Conservation (phyloP, 2,329 filamentous ascomycete species). For the Ilyonectria sp. region DNA sequence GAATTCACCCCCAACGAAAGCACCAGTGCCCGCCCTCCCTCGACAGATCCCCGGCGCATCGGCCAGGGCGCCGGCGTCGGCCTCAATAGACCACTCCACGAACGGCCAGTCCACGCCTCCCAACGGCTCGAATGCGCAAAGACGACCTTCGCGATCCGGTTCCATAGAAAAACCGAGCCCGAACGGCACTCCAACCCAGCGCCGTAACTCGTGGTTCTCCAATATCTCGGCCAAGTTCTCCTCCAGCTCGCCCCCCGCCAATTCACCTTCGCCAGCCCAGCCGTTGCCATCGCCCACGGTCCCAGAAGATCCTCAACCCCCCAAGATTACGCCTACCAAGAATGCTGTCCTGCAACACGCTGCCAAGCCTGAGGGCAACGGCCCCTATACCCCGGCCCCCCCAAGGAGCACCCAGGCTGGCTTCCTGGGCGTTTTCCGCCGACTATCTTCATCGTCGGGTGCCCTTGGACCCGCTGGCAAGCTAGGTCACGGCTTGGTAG, state of each 20-base stretch:
- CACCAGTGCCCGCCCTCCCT: constrained; percentile 49
- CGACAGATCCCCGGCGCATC: constrained; percentile 51
- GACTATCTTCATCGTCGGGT: constrained; percentile 78
- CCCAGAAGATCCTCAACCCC: constrained; percentile 60
- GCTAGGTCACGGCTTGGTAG: constrained; percentile 77
- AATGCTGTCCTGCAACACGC: constrained; percentile 74
- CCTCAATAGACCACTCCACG: constrained; percentile 37
- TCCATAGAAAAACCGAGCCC: constrained; percentile 54
- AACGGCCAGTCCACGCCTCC: constrained; percentile 45
- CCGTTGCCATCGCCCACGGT: constrained; percentile 46
- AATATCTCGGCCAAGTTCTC: constrained; percentile 94
- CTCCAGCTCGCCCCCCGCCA: constrained; percentile 54
- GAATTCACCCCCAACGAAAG: constrained; percentile 48
- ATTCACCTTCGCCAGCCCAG: constrained; percentile 49
- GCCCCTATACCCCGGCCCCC: constrained; percentile 81
- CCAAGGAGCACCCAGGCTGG: constrained; percentile 78
- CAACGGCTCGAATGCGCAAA: constrained; percentile 44
- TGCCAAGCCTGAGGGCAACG: constrained; percentile 69
- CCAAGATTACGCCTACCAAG: constrained; percentile 65
- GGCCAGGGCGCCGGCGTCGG: constrained; percentile 47
- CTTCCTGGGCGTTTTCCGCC: constrained; percentile 86
- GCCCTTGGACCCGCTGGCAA: constrained; percentile 46
- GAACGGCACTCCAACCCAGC: constrained; percentile 58
- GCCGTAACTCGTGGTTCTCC: constrained; percentile 91
- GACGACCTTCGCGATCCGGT: constrained; percentile 51